Percentiles rank a stretch among this genome's conserved stretches.
These are phyloP conservation scores for Alternaria rosae DNA, from an alignment of 2,329 filamentous ascomycete genomes.

Conservation along the genomic window DNA sequence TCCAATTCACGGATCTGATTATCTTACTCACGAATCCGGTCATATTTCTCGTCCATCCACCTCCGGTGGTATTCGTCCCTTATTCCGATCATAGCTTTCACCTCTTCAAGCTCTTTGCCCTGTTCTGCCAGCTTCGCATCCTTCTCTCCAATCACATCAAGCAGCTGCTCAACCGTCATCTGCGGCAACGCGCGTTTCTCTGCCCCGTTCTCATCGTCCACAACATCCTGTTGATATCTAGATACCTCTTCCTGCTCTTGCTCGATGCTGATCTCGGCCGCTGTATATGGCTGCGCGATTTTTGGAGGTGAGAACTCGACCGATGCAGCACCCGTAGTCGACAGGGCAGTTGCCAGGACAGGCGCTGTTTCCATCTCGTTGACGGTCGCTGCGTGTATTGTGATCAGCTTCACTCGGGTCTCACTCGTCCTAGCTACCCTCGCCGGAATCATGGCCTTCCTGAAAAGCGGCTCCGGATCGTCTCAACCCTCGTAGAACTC, in stretches of 20 bases:
- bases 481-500: too few species aligned
- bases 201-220: background rate
- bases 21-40: too few species aligned
- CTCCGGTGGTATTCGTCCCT: too few species aligned
- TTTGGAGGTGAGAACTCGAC: background rate
- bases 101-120: background rate
- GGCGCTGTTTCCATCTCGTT: background rate
- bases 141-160: background rate
- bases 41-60: too few species aligned
- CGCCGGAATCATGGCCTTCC: too few species aligned
- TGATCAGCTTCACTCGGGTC: background rate
- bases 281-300: background rate
- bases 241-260: too few species aligned
- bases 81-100: background rate
- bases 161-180: background rate
- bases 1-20: background rate
- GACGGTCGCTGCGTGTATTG: background rate
- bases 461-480: too few species aligned
- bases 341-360: background rate
- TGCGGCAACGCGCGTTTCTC: background rate
- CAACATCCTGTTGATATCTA: background rate
- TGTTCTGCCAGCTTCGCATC: background rate
- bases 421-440: too few species aligned
- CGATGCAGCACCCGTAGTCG: background rate
- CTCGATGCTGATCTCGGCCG: too few species aligned